A percentile compares a stretch with the other conserved stretches of the same genome.
These are phyloP conservation scores for Furcasterigmium furcatum DNA, from an alignment of 2,329 filamentous ascomycete species.

Conservation along the genomic window DNA sequence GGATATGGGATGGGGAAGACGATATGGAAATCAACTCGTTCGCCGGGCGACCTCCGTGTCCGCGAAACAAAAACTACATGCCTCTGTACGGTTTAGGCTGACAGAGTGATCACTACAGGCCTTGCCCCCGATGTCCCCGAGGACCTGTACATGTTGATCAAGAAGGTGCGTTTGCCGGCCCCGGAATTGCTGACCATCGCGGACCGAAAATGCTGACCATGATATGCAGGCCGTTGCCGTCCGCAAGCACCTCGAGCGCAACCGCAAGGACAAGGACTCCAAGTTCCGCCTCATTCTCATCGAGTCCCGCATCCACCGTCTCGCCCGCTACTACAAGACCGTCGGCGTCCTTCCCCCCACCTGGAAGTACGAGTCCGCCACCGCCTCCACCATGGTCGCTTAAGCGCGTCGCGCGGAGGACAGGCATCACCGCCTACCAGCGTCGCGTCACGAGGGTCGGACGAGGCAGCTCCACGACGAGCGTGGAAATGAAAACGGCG, in stretches of 20 bases:
- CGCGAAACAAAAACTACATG: slow-evolving; percentile 34
- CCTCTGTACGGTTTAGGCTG: slow-evolving; percentile 92
- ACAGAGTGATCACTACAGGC: slow-evolving; percentile 90
- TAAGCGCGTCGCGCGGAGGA: slow-evolving; percentile 47
- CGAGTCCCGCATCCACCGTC: slow-evolving; percentile 99
- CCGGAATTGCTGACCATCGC: not conserved
- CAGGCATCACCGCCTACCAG: not conserved
- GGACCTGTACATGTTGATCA: slow-evolving; percentile 99
- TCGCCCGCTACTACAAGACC: slow-evolving; percentile 99
- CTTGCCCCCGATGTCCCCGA: slow-evolving; percentile 98
- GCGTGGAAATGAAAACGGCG: slow-evolving; percentile 17
- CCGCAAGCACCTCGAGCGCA: slow-evolving; percentile 99
- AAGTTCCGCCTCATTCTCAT: slow-evolving; percentile 99
- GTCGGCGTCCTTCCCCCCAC: slow-evolving; percentile 81
- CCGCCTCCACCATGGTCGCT: slow-evolving; percentile 89
- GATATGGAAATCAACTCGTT: slow-evolving; percentile 3
- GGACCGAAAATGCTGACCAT: not conserved
- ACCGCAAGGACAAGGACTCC: slow-evolving; percentile 99
- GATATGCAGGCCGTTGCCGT: slow-evolving; percentile 80
- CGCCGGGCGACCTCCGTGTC: slow-evolving; percentile 7
- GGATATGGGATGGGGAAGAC: not conserved
- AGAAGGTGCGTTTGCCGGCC: slow-evolving; percentile 68
- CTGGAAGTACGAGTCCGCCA: slow-evolving; percentile 99
- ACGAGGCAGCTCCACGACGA: not conserved
- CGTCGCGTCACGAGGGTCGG: slow-evolving; percentile 1